Evolutionary conservation across 192 early-diverging fungal species (phyloP), one percentile per base, ranked within the genome.

Genomic region (Physocladia obscura): DNA sequence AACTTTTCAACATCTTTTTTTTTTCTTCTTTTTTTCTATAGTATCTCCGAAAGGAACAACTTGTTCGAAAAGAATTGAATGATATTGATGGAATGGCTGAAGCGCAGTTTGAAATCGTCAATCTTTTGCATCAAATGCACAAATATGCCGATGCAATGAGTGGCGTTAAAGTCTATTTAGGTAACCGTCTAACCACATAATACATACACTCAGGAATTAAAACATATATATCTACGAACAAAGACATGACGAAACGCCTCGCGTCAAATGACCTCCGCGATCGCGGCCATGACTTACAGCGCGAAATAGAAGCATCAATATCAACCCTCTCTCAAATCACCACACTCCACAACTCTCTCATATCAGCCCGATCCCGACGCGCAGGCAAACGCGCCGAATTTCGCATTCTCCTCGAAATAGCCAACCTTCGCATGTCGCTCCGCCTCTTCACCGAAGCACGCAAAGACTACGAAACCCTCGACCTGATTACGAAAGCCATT

Each of bases 31-130:
- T 35, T 26, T 47, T 4, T n/a, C 19, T 30, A 15, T n/a, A 62
- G 63, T 52, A 52, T 34, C 11, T 65, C 5, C 44, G 48, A 48
- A 49, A 52, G n/a, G 63, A 52, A 32, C 50, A 51, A 8, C 13
- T 30, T 11, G 47, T 52, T 21, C 47, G 48, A 17, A 50, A 34
- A 51, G 31, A 65, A 22, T 34, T 29, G 13, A 65, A 65, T 31
- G 34, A 65, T 65, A 30, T 65, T 31, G 49, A 52, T 11, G 63
- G 63, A 15, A 48, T 37, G 30, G 6, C 48, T 31, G 48, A 51
- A 51, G 27, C 63, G 3, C 49, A 65, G 13, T 65, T 21, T n/a
- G 63, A 65, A 32, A 65, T 65, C 15, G 63, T 44, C 15, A n/a
- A 36, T 24, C 49, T 65, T 17, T 26, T 27, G 2, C 47, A 51